Base-by-base conservation (phyloP, 768 basidiomycete species). In the Suillus weaverae region DNA sequence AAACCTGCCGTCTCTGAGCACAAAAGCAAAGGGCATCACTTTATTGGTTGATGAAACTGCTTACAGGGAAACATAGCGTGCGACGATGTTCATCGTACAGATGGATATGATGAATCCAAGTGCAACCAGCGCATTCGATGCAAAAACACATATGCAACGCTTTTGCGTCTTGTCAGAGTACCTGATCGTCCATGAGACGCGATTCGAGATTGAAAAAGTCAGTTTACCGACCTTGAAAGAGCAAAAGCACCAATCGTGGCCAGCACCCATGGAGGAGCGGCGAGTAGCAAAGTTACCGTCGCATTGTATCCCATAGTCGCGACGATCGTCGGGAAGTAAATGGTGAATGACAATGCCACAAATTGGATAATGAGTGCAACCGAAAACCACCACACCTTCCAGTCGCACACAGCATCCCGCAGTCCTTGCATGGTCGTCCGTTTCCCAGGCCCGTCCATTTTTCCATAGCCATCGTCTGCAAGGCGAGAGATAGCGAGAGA, bases 81-180 rank as follows among this genome's bases (percentile, higher is more conserved):
- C 82, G 0, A 79, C 81, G 13, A 81, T 78, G 71, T 85, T 84
- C 82, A 86, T 84, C 0, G 88, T 89, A 8, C 81, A 81, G 60
- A 85, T 81, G 0, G 89, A 81, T 18, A 90, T 81, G 61, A 86
- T 64, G 73, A 89, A 91, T 2, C 89, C 90, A 16, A 90, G 61
- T 32, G 90, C 81, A 16, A 89, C 89, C 30, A 86, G 56, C 22
- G 74, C 63, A 39, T 89, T 72, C 0, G 89, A 81, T 16, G 74
- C 60, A 4, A 80, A 74, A 64, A 89, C 86, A 75, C 91, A 90
- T 72, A 79, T 85, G 78, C 82, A 90, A 50, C 91, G 85, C 69
- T 94, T 90, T 22, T 81, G 82, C 6, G 75, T 78, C 68, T 76
- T 77, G 75, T 95, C 92, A 0, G 91, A 90, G 76, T 90, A 89